phyloP scores from a whole-genome alignment of 1,139 yeast species.

The Spathaspora sp. region DNA sequence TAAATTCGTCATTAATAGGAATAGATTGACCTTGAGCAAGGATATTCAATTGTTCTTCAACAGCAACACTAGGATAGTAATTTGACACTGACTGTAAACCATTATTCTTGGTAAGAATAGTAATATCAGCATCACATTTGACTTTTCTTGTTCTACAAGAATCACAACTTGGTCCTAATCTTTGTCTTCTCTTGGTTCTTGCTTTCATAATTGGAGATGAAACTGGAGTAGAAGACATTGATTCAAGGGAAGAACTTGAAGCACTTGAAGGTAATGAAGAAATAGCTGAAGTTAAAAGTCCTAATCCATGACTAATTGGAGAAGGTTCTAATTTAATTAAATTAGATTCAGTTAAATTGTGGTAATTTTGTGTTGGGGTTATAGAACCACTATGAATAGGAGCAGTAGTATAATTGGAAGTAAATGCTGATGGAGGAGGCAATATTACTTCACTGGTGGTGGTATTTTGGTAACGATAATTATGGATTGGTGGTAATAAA shows the following conservation, averaged over 20 bases:
- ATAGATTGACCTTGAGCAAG: constrained; percentile 5
- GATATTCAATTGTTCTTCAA: constrained; percentile 7
- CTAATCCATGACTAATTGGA: constrained; percentile 14
- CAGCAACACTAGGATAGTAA: constrained; percentile 12
- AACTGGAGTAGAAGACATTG: constrained; percentile 13
- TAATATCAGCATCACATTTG: constrained; percentile 69
- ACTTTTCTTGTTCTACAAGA: constrained; percentile 69
- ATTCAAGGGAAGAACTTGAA: constrained; percentile 11
- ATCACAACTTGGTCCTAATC: constrained; percentile 78
- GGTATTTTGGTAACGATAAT: constrained; percentile 3
- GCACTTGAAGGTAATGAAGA: constrained; percentile 17
- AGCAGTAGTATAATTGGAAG: constrained; percentile 7
- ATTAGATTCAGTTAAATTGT: constrained; percentile 13
- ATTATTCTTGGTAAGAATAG: constrained; percentile 17
- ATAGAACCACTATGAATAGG: constrained; percentile 6
- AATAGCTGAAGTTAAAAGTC: constrained; percentile 15
- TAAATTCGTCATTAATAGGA: constrained; percentile 2
- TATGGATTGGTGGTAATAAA: constrained; percentile 6
- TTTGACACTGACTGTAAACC: constrained; percentile 7
- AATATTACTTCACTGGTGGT: neutral
- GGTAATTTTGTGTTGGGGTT: constrained; percentile 4
- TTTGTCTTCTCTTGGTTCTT: constrained; percentile 50
- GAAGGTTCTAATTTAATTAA: constrained; percentile 10
- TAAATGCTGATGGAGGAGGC: constrained; percentile 9
- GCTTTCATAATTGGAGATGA: constrained; percentile 12